A percentile compares a stretch with the other conserved stretches of the same genome.
These are phyloP conservation scores for Citrullus colocynthis DNA, from an alignment of 306 rosid genomes.

Conservation along the genomic window DNA sequence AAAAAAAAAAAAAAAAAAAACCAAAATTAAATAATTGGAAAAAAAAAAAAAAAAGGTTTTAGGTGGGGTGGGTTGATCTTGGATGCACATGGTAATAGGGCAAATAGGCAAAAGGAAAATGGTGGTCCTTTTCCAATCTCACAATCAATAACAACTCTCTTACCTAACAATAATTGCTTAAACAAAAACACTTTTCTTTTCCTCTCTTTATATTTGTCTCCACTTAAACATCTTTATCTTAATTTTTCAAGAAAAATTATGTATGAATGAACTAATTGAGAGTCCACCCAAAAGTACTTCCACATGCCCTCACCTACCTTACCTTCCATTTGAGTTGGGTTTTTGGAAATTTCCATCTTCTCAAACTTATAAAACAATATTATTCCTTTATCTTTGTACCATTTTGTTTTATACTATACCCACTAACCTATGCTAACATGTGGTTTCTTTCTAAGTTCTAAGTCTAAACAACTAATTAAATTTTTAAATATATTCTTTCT, in stretches of 20 bases:
- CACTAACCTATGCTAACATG: too few relatives aligned
- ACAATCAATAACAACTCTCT: background rate
- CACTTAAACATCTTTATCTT: background rate
- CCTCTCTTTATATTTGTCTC: background rate
- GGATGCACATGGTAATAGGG: background rate
- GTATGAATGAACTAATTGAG: background rate
- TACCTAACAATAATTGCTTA: conserved; percentile 1
- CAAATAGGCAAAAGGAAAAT: background rate
- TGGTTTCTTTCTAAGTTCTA: too few relatives aligned
- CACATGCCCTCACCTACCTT: background rate
- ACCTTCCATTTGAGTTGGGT: background rate
- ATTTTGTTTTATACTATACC: too few relatives aligned
- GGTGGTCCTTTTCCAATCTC: background rate
- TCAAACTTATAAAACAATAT: too few relatives aligned
- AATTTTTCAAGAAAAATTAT: background rate
- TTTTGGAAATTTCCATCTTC: too few relatives aligned
- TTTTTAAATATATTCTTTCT: too few relatives aligned
- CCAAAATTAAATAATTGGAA: background rate
- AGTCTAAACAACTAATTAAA: too few relatives aligned
- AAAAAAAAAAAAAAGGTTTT: background rate
- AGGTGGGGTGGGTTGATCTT: background rate
- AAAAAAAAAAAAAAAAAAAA: background rate
- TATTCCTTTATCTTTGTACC: too few relatives aligned
- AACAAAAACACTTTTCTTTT: background rate
- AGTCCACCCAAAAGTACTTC: background rate